These are phyloP conservation scores for Solanum gandarillasii DNA, from an alignment of 257 asterid genomes.

Conservation along the genomic window DNA sequence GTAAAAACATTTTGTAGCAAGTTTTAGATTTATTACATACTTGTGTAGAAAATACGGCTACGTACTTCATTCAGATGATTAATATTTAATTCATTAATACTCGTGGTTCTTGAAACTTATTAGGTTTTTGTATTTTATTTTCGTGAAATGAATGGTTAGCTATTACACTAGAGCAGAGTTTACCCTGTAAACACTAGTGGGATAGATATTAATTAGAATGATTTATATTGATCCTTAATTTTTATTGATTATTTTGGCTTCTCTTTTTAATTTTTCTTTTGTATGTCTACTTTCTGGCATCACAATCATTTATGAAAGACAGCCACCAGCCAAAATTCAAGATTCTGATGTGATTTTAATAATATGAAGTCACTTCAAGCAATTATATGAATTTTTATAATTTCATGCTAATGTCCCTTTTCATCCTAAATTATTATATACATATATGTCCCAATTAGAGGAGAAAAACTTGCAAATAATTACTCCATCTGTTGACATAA, in stretches of 20 bases:
- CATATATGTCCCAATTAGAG: not conserved
- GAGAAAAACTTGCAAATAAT: not conserved
- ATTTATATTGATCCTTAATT: not conserved
- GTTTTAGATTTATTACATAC: not conserved
- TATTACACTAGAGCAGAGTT: not conserved
- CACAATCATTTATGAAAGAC: constrained; percentile 18
- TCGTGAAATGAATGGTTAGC: not conserved
- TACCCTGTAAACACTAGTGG: not conserved
- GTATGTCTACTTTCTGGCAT: not conserved
- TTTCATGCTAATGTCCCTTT: not conserved
- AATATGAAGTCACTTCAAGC: not conserved
- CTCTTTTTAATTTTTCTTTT: not conserved
- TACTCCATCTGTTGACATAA: not conserved
- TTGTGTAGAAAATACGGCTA: not conserved
- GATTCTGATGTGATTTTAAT: constrained; percentile 15
- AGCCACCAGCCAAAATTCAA: constrained; percentile 37
- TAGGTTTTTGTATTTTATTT: not conserved
- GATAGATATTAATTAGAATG: not conserved
- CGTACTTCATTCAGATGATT: not conserved
- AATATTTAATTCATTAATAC: not conserved
- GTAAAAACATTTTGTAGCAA: not conserved
- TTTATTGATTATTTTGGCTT: not conserved
- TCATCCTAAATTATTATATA: not conserved
- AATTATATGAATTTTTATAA: not conserved
- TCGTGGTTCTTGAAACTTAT: not conserved